Percentiles rank a stretch among this genome's conserved stretches.
phyloP scores from a whole-genome alignment of 2,329 filamentous ascomycete genomes.

The Arthrocladium fulminans region DNA sequence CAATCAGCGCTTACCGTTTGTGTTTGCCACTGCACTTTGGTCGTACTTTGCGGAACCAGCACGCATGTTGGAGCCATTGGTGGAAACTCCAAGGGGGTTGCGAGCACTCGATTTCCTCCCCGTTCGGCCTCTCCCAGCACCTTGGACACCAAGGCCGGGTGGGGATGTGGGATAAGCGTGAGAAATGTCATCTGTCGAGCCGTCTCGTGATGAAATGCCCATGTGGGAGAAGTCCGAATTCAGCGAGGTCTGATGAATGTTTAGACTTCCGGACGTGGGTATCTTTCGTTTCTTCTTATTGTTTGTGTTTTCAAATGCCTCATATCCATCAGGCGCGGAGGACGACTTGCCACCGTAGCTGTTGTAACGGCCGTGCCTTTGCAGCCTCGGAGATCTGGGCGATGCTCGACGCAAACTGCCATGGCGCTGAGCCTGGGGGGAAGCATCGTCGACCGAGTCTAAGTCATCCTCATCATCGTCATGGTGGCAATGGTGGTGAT shows the following conservation, averaged over 20 bases:
- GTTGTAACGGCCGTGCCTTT: constrained; percentile 24
- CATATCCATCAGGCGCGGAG: constrained; percentile 76
- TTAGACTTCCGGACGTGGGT: constrained; percentile 70
- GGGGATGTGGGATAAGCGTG: constrained; percentile 40
- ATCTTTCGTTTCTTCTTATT: constrained; percentile 99
- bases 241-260: constrained; percentile 48
- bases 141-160: constrained; percentile 58
- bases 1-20: constrained; percentile 15
- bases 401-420: constrained; percentile 35
- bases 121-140: constrained; percentile 74
- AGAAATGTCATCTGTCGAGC: constrained; percentile 30
- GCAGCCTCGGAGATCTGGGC: constrained; percentile 29
- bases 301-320: constrained; percentile 96
- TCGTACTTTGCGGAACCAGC: constrained; percentile 20
- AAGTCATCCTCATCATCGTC: constrained; percentile 47
- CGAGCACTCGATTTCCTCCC: constrained; percentile 44
- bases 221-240: constrained; percentile 57
- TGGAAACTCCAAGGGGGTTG: constrained; percentile 24
- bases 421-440: constrained; percentile 34
- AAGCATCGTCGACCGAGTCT: constrained; percentile 44
- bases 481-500: constrained; percentile 23
- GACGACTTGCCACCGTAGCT: constrained; percentile 48
- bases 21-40: constrained; percentile 17
- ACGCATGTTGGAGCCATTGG: constrained; percentile 24
- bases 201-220: constrained; percentile 41